phyloP scores from a whole-genome alignment of 768 basidiomycete species.

The Amanita molliuscula region DNA sequence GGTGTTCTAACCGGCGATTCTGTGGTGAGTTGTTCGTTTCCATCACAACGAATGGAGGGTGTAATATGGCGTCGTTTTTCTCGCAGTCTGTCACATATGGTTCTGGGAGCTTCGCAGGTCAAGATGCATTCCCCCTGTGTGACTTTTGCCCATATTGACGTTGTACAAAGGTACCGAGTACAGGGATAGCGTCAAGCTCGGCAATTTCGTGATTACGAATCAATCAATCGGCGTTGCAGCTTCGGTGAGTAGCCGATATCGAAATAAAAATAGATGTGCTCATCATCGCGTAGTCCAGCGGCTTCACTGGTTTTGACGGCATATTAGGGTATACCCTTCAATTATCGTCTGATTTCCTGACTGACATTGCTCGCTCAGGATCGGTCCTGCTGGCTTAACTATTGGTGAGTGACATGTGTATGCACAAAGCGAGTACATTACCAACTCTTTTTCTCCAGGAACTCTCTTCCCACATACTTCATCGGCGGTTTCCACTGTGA shows the following conservation, averaged over 20 bases:
- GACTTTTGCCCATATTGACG: not conserved
- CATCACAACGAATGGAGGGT: not conserved
- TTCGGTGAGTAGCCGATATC: constrained; percentile 9
- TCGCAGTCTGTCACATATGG: constrained; percentile 46
- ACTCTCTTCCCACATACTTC: constrained; percentile 22
- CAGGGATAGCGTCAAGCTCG: constrained; percentile 46
- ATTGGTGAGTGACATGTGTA: constrained; percentile 17
- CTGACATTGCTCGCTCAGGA: constrained; percentile 21
- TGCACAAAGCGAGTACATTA: not conserved
- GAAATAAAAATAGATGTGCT: not conserved
- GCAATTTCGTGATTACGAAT: constrained; percentile 34
- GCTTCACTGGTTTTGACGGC: constrained; percentile 46
- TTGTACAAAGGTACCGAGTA: constrained; percentile 29
- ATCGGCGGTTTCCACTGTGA: constrained; percentile 41
- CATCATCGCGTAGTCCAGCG: constrained; percentile 19
- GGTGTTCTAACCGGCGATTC: constrained; percentile 31
- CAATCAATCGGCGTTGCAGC: constrained; percentile 59
- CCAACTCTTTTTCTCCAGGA: constrained; percentile 11
- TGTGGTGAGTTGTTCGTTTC: constrained; percentile 30
- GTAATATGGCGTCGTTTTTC: not conserved
- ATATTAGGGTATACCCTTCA: constrained; percentile 43
- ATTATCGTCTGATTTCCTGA: not conserved
- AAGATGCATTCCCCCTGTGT: not conserved
- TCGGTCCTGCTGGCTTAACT: constrained; percentile 55
- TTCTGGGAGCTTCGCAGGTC: constrained; percentile 52